Base-by-base conservation (phyloP, 768 basidiomycete genomes). In the Lactarius hengduanensis region DNA sequence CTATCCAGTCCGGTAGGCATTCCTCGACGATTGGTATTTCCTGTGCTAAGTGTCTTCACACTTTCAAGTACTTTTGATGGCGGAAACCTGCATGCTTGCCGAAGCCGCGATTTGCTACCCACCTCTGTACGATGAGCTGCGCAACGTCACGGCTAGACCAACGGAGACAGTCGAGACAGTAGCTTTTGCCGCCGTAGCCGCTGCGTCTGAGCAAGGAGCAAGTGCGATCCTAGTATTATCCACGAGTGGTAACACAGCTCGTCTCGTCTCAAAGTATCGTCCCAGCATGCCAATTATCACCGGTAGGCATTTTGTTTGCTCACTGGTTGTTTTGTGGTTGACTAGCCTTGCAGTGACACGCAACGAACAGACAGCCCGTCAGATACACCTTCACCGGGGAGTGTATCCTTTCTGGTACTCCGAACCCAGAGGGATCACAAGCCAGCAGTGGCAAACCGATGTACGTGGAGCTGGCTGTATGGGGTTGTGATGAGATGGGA, bases 341-440 rank as follows among this genome's bases (percentile, higher is more conserved):
- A 59, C 57, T 62, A 13, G 43, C 65, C 43, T 34, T 34, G 22
- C 73, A 94, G 95, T 99, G 64, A 98, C 97, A 62, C 92, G 97
- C 71, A 97, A 95, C 78, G 85, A 92, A 78, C 92, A 94, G 79
- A 98, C 96, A 30, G 85, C 97, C 18, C 90, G 97, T 70, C 96
- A 98, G 80, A 91, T 96, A 73, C 97, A 98, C 80, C 81, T 99
- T 72, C 91, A 97, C 81, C 89, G 97, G 71, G 96, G 94, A 66
- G 92, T 91, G 79, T 99, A 98, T 78, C 96, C 96, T 30, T 93
- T 96, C 84, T 92, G 89, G 89, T 98, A 97, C 83, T 81, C 88
- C 50, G 95, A 96, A 81, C 91, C 94, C n/a, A 86, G 96, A 57
- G 94, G 95, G 58, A 84, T 96, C 69, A 85, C 86, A 66, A 82